Percentiles rank a stretch among this genome's conserved stretches.
Conservation (phyloP, 2,329 filamentous ascomycete genomes). For the Sordariomycetes sp. region DNA sequence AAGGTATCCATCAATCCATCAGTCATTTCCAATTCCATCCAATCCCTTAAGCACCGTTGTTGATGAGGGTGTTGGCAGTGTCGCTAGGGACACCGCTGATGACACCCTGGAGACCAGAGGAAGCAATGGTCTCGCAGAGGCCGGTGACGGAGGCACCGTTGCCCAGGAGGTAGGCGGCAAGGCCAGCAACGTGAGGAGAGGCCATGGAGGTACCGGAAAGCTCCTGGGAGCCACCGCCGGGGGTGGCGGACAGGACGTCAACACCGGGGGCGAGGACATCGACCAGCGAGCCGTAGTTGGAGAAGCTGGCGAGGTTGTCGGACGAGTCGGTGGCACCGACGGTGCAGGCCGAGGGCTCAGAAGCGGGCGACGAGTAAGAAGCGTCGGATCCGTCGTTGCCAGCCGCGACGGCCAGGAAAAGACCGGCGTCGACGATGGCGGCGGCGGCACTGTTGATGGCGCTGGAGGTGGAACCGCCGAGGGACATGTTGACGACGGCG, state of each 20-base stretch:
- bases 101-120: slow-evolving; percentile 23
- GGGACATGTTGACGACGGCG: slow-evolving; percentile 44
- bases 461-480: slow-evolving; percentile 35
- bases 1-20: no score
- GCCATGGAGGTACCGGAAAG: slow-evolving; percentile 37
- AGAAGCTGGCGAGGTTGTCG: slow-evolving; percentile 32
- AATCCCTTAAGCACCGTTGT: slow-evolving; percentile 10
- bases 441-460: slow-evolving; percentile 39
- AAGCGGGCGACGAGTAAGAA: slow-evolving; percentile 33
- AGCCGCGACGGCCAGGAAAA: slow-evolving; percentile 46
- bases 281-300: slow-evolving; percentile 37
- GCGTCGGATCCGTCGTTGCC: slow-evolving; percentile 39
- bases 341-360: slow-evolving; percentile 34
- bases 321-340: slow-evolving; percentile 32
- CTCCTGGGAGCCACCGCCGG: slow-evolving; percentile 24
- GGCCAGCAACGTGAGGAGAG: slow-evolving; percentile 30
- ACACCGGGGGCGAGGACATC: slow-evolving; percentile 41
- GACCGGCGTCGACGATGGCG: slow-evolving; percentile 28
- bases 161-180: slow-evolving; percentile 34
- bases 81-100: slow-evolving; percentile 14
- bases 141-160: slow-evolving; percentile 18
- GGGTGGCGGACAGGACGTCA: slow-evolving; percentile 34
- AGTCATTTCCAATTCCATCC: no score
- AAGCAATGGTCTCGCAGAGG: slow-evolving; percentile 10
- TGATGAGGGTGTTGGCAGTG: slow-evolving; percentile 15